phyloP scores from a whole-genome alignment of 257 asterid genomes.

The Nicotiana knightiana region DNA sequence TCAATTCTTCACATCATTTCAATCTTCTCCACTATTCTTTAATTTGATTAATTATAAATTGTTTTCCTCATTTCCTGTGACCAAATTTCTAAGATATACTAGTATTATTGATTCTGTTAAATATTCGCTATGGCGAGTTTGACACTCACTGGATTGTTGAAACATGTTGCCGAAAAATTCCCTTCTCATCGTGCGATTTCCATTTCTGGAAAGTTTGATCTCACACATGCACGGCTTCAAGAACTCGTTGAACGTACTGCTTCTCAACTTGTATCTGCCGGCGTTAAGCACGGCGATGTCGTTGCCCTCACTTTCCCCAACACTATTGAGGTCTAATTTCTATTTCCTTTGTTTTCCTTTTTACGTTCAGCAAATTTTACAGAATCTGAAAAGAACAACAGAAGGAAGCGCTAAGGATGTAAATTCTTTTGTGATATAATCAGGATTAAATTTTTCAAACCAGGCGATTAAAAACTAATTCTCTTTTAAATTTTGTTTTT shows the following conservation, averaged over 20 bases:
- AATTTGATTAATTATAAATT: background rate
- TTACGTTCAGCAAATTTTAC: background rate
- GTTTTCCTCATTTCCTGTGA: background rate
- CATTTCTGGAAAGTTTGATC: slow-evolving; percentile 61
- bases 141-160: slow-evolving; percentile 63
- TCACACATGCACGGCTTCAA: slow-evolving; percentile 52
- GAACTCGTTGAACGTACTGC: slow-evolving; percentile 65
- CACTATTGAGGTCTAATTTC: slow-evolving; percentile 60
- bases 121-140: slow-evolving; percentile 30
- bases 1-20: background rate
- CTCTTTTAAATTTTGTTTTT: slow-evolving; percentile 10
- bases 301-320: slow-evolving; percentile 94
- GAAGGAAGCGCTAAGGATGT: background rate
- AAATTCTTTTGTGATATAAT: background rate
- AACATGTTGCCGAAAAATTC: slow-evolving; percentile 50
- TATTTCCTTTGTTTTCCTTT: background rate
- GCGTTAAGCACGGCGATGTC: slow-evolving; percentile 70
- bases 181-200: slow-evolving; percentile 63
- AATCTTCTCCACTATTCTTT: background rate
- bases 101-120: background rate
- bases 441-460: background rate
- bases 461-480: background rate
- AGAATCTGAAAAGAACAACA: background rate
- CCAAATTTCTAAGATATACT: background rate
- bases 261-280: slow-evolving; percentile 64